Base-by-base conservation (phyloP, 2,329 filamentous ascomycete species). In the Gaeumannomyces sp. region DNA sequence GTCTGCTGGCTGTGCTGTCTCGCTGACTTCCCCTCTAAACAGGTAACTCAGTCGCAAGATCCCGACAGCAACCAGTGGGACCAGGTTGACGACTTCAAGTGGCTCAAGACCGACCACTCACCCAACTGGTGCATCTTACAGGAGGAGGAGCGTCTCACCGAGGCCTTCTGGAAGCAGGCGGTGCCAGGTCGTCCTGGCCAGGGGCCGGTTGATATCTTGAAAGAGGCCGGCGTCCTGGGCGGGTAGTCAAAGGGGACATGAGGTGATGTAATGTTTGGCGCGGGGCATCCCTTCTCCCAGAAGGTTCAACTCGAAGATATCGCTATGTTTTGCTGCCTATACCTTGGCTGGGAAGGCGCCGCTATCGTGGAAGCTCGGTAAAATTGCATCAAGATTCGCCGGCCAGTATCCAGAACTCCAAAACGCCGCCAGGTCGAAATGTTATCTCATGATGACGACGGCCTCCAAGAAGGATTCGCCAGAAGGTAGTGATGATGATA, bases 81-180 rank as follows among this genome's bases (percentile, higher is more conserved):
- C 70, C 87, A 95, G 71, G 91, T 98, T 22, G 92, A 98, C 75
- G 95, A 99, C 75, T 99, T 99, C 81, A 96, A 96, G 77, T 98
- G 95, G 95, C 84, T 97, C 68, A 96, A 93, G 76, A 82, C 85
- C 22, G 92, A 91, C 65, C 86, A 86, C 35, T 97, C 92, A 73
- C 95, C 95, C 2, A 93, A 99, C 73, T 99, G 94, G 92, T 85
- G 81, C 45, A 76, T 92, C 2, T 70, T 98, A 28, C 79, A 85
- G 1, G 82, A 86, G 63, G 80, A 80, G 1, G 79, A 88, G 64
- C 83, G 83, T 29, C 77, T 94, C 16, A 69, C 77, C 0, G 85
- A 89, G 1, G 79, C 84, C 2, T 79, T 89, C 0, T 97, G 93
- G 93, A 84, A 80, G 62, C 83, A 85, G 38, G 80, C 87, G 14